A percentile compares a stretch with the other conserved stretches of the same genome.
Conservation (phyloP, 495 filamentous ascomycete genomes). For the Trichoderma virens region DNA sequence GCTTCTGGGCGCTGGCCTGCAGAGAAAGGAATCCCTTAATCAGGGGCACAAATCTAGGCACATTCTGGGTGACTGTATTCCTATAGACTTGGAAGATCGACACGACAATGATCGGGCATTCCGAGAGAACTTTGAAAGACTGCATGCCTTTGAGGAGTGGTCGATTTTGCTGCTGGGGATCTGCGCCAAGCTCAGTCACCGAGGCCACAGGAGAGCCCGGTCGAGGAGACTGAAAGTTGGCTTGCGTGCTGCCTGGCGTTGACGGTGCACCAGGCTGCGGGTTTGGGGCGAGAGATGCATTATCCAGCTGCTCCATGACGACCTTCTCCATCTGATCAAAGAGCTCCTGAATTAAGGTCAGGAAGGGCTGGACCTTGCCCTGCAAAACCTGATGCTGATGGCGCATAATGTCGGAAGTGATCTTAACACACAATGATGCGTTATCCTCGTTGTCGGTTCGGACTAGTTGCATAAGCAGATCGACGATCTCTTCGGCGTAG, state of each 20-base stretch:
- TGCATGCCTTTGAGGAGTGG: constrained; percentile 86
- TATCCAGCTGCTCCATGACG: constrained; percentile 88
- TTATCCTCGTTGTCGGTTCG: constrained; percentile 96
- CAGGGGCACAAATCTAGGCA: constrained; percentile 84
- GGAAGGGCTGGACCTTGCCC: constrained; percentile 76
- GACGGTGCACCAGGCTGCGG: constrained; percentile 56
- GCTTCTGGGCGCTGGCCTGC: constrained; percentile 89
- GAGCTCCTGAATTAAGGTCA: constrained; percentile 89
- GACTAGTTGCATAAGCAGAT: constrained; percentile 80
- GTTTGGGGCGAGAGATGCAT: constrained; percentile 45
- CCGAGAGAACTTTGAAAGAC: constrained; percentile 96
- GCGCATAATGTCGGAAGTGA: constrained; percentile 89
- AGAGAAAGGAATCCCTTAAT: constrained; percentile 86
- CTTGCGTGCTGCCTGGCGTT: constrained; percentile 67
- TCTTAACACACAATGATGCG: constrained; percentile 94
- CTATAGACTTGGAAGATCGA: constrained; percentile 95
- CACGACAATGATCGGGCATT: constrained; percentile 97
- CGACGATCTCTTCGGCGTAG: constrained; percentile 77
- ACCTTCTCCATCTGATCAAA: constrained; percentile 91
- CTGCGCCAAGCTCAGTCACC: constrained; percentile 61
- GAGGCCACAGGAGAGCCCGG: constrained; percentile 83
- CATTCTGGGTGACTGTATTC: constrained; percentile 67
- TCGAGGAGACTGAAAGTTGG: constrained; percentile 67
- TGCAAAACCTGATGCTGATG: constrained; percentile 78
- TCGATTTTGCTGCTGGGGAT: constrained; percentile 68